These are phyloP conservation scores for Teunomyces aglyptinius DNA, from an alignment of 805 yeast species.

Conservation along the genomic window DNA sequence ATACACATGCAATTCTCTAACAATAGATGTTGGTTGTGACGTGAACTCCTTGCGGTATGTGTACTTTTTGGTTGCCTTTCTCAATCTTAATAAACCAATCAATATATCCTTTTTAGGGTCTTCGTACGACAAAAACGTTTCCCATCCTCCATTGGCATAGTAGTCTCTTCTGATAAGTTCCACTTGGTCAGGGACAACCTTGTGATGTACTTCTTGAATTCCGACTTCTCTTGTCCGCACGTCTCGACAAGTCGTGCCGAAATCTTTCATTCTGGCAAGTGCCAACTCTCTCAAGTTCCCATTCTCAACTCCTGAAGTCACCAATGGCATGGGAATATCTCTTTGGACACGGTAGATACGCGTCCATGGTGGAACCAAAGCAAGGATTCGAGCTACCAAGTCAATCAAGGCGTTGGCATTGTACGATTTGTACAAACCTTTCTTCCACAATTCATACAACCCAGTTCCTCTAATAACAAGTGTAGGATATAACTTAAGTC, in stretches of 20 bases:
- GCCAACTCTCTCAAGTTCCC: conserved; percentile 96
- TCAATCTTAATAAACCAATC: conserved; percentile 82
- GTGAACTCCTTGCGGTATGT: conserved; percentile 89
- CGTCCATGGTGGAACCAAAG: conserved; percentile 98
- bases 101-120: conserved; percentile 96
- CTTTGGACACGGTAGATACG: conserved; percentile 97
- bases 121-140: conserved; percentile 91
- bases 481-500: conserved; percentile 92
- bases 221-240: conserved; percentile 98
- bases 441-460: conserved; percentile 94
- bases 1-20: conserved; percentile 95
- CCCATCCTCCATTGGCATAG: conserved; percentile 98
- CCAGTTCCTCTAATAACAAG: conserved; percentile 97
- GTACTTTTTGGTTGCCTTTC: conserved; percentile 84
- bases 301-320: conserved; percentile 95
- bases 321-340: conserved; percentile 99
- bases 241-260: conserved; percentile 93
- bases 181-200: conserved; percentile 95
- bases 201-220: conserved; percentile 96
- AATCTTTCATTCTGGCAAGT: conserved; percentile 95
- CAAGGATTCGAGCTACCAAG: conserved; percentile 91
- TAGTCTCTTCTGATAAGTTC: conserved; percentile 94
- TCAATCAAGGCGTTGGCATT: conserved; percentile 93
- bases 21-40: conserved; percentile 82
- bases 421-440: conserved; percentile 90